Evolutionary conservation across 768 basidiomycete species (phyloP).

Genomic region (Amanita molliuscula): DNA sequence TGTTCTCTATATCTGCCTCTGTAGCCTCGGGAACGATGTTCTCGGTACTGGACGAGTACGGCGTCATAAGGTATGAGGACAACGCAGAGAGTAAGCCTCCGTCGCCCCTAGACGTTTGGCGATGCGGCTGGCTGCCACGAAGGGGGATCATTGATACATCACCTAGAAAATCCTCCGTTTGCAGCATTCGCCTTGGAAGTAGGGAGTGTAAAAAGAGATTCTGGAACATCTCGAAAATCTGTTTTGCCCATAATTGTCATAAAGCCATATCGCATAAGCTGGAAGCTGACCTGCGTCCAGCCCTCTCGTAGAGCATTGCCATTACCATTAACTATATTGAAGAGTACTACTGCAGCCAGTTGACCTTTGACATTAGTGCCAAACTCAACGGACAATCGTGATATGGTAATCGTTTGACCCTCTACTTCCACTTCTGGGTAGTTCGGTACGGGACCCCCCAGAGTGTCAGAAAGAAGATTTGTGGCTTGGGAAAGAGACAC

Average conservation of each 20-base stretch:
- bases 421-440: constrained; percentile 89
- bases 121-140: constrained; percentile 58
- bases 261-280: neutral
- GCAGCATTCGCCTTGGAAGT: constrained; percentile 81
- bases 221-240: constrained; percentile 99
- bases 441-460: constrained; percentile 64
- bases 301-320: constrained; percentile 90
- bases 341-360: constrained; percentile 91
- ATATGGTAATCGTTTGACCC: constrained; percentile 82
- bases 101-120: constrained; percentile 56
- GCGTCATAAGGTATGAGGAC: constrained; percentile 94
- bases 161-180: constrained; percentile 98
- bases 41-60: constrained; percentile 73
- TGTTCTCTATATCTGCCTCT: constrained; percentile 86
- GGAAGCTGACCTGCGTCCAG: constrained; percentile 69
- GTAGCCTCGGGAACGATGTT: constrained; percentile 78
- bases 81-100: constrained; percentile 90
- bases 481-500: constrained; percentile 89
- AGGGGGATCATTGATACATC: constrained; percentile 89
- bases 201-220: constrained; percentile 92
- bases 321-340: constrained; percentile 96
- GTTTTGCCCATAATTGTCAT: constrained; percentile 1
- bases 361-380: constrained; percentile 94
- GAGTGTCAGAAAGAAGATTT: constrained; percentile 65
- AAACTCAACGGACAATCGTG: constrained; percentile 85